These are phyloP conservation scores for Mycena albidolilacea DNA, from an alignment of 768 basidiomycete genomes.

Conservation along the genomic window DNA sequence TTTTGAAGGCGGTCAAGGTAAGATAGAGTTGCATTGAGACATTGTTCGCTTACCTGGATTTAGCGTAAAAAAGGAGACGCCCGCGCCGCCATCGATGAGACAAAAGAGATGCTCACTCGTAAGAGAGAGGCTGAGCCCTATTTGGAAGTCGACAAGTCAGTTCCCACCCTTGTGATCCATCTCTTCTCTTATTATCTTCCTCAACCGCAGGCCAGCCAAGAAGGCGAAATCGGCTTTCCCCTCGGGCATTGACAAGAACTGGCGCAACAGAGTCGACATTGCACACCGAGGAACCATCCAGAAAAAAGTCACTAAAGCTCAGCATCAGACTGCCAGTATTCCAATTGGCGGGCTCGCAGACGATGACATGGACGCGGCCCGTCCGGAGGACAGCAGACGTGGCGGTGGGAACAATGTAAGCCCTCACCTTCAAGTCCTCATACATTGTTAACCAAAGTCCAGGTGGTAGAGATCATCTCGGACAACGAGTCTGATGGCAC, in stretches of 20 bases:
- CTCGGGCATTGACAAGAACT: background rate
- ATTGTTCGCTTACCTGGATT: background rate
- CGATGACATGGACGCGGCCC: background rate
- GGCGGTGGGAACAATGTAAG: background rate
- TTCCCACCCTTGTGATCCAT: background rate
- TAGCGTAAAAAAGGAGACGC: slow-evolving; percentile 1
- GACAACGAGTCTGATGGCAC: background rate
- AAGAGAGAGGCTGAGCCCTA: background rate
- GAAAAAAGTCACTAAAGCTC: too few relatives aligned
- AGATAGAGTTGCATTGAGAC: background rate
- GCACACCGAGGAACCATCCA: too few relatives aligned
- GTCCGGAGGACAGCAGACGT: background rate
- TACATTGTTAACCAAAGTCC: too few relatives aligned
- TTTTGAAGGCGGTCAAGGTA: background rate
- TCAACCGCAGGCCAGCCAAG: background rate
- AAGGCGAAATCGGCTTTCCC: background rate
- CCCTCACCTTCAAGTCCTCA: background rate
- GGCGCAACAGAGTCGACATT: background rate
- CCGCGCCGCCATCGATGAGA: slow-evolving; percentile 14
- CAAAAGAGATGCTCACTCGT: background rate
- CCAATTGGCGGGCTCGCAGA: slow-evolving; percentile 9
- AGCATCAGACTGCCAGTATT: too few relatives aligned
- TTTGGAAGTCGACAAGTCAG: background rate
- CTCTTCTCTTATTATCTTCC: background rate
- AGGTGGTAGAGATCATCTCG: too few relatives aligned